phyloP scores from a whole-genome alignment of 2,329 filamentous ascomycete species.

The Didymella sp. region DNA sequence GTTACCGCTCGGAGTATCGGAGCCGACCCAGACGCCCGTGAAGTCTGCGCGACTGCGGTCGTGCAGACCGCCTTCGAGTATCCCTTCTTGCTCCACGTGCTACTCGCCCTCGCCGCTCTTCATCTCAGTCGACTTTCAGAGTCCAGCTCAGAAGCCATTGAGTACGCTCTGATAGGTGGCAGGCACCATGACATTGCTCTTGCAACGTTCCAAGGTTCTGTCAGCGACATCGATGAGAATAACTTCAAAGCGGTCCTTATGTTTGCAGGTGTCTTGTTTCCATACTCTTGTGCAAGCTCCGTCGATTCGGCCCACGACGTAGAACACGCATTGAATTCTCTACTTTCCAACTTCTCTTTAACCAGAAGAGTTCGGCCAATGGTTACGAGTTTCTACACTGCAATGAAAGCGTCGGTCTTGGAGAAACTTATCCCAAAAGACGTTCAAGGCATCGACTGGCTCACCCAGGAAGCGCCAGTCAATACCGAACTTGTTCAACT shows the following conservation, averaged over 20 bases:
- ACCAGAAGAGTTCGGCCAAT: slow-evolving; percentile 37
- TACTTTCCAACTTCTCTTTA: slow-evolving; percentile 34
- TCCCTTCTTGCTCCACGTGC: slow-evolving; percentile 54
- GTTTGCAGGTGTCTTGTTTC: slow-evolving; percentile 29
- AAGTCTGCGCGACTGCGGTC: slow-evolving; percentile 32
- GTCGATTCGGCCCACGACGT: slow-evolving; percentile 19
- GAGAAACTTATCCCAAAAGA: slow-evolving; percentile 31
- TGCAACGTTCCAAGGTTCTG: slow-evolving; percentile 26
- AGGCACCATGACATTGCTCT: slow-evolving; percentile 34
- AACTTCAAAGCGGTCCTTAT: slow-evolving; percentile 51
- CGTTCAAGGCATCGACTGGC: slow-evolving; percentile 27
- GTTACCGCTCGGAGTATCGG: slow-evolving; percentile 37
- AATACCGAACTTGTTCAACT: slow-evolving; percentile 34
- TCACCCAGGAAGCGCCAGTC: slow-evolving; percentile 21
- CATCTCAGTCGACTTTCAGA: slow-evolving; percentile 51
- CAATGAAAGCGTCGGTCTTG: slow-evolving; percentile 20
- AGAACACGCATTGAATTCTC: slow-evolving; percentile 27
- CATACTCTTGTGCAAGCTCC: slow-evolving; percentile 33
- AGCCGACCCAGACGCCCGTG: slow-evolving; percentile 25
- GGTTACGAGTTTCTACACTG: slow-evolving; percentile 27
- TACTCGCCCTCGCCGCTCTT: slow-evolving; percentile 54
- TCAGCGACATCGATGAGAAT: slow-evolving; percentile 45
- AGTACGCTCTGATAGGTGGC: slow-evolving; percentile 30
- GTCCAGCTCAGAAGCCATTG: slow-evolving; percentile 4
- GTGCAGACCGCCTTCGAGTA: slow-evolving; percentile 50